phyloP scores from a whole-genome alignment of 164 flowering plant genomes.

The Euptelea pleiosperma region DNA sequence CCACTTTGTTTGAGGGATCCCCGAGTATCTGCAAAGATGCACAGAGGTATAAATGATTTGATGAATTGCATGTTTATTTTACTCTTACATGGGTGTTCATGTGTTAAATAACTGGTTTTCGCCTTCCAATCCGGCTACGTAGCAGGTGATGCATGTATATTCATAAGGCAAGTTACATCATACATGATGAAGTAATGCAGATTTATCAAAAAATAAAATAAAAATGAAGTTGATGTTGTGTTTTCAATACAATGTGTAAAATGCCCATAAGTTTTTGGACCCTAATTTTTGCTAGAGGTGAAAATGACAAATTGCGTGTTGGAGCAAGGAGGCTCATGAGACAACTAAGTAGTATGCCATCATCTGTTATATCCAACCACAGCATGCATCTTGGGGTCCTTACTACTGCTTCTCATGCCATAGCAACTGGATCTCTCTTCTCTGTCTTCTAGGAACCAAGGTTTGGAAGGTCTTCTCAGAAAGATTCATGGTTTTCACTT shows the following conservation, averaged over 20 bases:
- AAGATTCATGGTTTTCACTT: too few relatives aligned
- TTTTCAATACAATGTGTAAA: too few relatives aligned
- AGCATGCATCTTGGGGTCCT: slow-evolving; percentile 93
- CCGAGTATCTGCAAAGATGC: slow-evolving; percentile 88
- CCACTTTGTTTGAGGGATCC: too few relatives aligned
- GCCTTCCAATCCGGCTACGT: too few relatives aligned
- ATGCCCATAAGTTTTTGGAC: neutral
- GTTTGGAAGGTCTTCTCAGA: slow-evolving; percentile 21
- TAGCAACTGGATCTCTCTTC: slow-evolving; percentile 71
- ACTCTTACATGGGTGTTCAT: too few relatives aligned
- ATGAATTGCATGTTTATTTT: too few relatives aligned
- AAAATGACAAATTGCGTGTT: slow-evolving; percentile 80
- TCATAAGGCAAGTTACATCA: slow-evolving; percentile 50
- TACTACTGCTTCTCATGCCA: slow-evolving; percentile 91
- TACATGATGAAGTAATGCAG: neutral
- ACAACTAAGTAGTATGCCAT: slow-evolving; percentile 56
- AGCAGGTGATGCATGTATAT: slow-evolving; percentile 89
- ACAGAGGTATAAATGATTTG: slow-evolving; percentile 46
- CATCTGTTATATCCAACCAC: too few relatives aligned
- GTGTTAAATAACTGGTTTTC: too few relatives aligned
- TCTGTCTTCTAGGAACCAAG: slow-evolving; percentile 84
- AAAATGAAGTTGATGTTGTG: too few relatives aligned
- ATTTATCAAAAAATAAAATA: too few relatives aligned
- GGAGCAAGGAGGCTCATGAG: slow-evolving; percentile 86
- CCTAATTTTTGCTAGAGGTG: slow-evolving; percentile 47